These are phyloP conservation scores for Tilletia walkeri DNA, from an alignment of 1,284 basidiomycete species.

Conservation along the genomic window DNA sequence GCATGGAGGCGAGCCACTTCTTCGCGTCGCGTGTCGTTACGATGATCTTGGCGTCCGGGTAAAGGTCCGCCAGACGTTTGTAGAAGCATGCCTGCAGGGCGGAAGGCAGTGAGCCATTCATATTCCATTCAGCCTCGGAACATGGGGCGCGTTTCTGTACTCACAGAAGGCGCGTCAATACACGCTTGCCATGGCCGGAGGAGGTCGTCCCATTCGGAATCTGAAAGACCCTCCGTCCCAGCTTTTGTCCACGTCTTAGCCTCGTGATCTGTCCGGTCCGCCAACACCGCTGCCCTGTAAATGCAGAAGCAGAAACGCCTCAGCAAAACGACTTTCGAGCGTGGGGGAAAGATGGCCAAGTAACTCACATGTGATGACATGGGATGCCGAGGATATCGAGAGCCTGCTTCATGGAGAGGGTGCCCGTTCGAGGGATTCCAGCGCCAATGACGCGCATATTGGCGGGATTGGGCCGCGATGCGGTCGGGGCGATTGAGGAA, in stretches of 20 bases:
- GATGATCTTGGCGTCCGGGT: slow-evolving; percentile 17
- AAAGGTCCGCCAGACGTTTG: slow-evolving; percentile 14
- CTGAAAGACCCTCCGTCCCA: background rate
- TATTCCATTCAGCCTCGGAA: background rate
- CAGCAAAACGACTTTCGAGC: no score
- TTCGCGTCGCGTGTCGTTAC: slow-evolving; percentile 14
- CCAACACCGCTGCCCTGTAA: slow-evolving; percentile 3
- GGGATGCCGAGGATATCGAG: slow-evolving; percentile 15
- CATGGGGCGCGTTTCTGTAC: background rate
- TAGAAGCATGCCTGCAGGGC: background rate
- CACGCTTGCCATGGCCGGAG: slow-evolving; percentile 1
- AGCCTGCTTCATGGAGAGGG: slow-evolving; percentile 17
- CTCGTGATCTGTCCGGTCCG: background rate
- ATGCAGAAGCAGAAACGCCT: background rate
- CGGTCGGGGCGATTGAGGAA: background rate
- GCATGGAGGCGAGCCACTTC: slow-evolving; percentile 5
- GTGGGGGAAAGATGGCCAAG: background rate
- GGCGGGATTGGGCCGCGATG: slow-evolving; percentile 8
- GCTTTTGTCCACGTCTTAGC: slow-evolving; percentile 13
- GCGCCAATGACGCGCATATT: slow-evolving; percentile 1
- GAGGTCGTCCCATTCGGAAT: slow-evolving; percentile 15
- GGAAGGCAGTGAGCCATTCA: background rate
- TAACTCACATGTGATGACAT: slow-evolving; percentile 15
- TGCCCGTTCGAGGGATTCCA: slow-evolving; percentile 9
- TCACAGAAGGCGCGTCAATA: slow-evolving; percentile 9